These are phyloP conservation scores for Mrakia hoshinonis DNA, from an alignment of 768 basidiomycete genomes.

Conservation along the genomic window DNA sequence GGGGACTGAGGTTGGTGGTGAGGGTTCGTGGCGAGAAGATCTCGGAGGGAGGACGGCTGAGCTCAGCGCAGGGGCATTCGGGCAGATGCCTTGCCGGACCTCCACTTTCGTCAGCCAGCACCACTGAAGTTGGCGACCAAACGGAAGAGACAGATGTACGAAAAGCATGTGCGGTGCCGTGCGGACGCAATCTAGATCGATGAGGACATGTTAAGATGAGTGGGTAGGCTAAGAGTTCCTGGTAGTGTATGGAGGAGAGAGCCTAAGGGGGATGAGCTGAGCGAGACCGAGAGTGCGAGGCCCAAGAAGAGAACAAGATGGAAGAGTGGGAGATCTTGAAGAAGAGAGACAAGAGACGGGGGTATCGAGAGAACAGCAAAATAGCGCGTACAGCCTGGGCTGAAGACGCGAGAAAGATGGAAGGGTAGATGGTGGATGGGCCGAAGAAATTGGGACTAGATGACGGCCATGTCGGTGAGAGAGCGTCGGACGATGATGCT, in stretches of 20 bases:
- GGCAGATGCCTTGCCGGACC: background rate
- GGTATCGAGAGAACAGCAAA: no score
- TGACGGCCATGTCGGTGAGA: conserved; percentile 28
- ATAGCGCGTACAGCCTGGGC: no score
- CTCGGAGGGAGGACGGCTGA: background rate
- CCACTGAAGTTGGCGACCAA: no score
- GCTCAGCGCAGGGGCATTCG: background rate
- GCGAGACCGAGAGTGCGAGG: background rate
- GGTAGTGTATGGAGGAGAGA: background rate
- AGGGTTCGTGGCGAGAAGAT: background rate
- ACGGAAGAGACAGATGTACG: no score
- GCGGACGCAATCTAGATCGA: no score
- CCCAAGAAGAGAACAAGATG: background rate
- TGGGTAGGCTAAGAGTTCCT: background rate
- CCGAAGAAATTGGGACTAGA: background rate
- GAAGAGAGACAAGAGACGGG: no score
- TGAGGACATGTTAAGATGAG: no score
- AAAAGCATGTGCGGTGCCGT: no score
- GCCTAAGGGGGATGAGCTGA: background rate
- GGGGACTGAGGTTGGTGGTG: background rate
- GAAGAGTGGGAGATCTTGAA: background rate
- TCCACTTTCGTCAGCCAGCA: background rate
- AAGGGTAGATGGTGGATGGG: background rate
- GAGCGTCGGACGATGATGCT: conserved; percentile 27
- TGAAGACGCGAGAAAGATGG: background rate